Base-by-base conservation (phyloP, 768 basidiomycete genomes). In the Amanita exitialis region DNA sequence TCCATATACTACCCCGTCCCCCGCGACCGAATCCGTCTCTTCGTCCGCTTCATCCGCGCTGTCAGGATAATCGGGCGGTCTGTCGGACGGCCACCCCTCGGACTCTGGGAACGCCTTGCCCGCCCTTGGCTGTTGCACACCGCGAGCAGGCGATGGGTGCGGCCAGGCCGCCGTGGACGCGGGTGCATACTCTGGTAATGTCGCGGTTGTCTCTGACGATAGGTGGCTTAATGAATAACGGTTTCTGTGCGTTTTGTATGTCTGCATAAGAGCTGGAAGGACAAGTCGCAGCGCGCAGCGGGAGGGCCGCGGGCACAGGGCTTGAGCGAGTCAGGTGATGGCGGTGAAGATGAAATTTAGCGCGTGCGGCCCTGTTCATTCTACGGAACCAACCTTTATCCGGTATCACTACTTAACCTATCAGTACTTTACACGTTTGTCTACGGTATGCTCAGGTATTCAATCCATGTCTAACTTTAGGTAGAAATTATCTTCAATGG, bases 21-120 rank as follows among this genome's bases (percentile, higher is more conserved):
- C 20, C 5, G 38, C 13, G 30, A 20, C 69, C 16, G 69, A 65
- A 61, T 80, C 78, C 1, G 79, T 77, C 59, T 87, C 84, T 35
- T 75, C 79, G 70, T 88, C 86, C 13, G 77, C 83, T 59, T 89
- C 86, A 61, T 87, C 81, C 56, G 82, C 79, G 52, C 83, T 84
- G 59, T 85, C 82, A 43, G 84, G 78, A 58, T 88, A 51, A 60
- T 85, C 83, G 32, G 86, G 86, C 13, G 86, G 85, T 34, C 66
- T 71, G 64, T 86, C 84, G 66, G 6, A 58, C 48, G 47, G 64
- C 57, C 38, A 60, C 54, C 43, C 58, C 59, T 53, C 57, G 51
- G 20, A 50, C 38, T 47, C 52, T 4, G 27, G 20, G 10, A 28
- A 28, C 9, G 13, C 25, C 25, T 23, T 39, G 16, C 36, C n/a